A percentile compares a stretch with the other conserved stretches of the same genome.
Evolutionary conservation across 2,329 filamentous ascomycete genomes (phyloP).

Genomic region (Penicillium sp.): DNA sequence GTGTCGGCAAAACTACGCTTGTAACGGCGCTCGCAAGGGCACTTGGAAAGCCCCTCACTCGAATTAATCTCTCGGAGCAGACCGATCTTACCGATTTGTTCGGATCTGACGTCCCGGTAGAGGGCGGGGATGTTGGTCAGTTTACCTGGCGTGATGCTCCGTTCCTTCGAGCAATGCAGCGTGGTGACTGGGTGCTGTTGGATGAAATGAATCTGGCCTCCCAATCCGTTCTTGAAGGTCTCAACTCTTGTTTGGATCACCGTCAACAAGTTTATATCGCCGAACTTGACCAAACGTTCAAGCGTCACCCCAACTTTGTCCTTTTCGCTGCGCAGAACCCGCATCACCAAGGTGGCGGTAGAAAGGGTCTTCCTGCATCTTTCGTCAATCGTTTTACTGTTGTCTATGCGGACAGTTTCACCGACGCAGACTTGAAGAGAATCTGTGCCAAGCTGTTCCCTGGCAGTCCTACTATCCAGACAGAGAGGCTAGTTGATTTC

Average conservation of each 20-base stretch:
- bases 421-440: conserved; percentile 68
- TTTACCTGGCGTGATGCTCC: conserved; percentile 96
- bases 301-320: conserved; percentile 81
- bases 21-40: conserved; percentile 76
- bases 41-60: conserved; percentile 74
- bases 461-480: conserved; percentile 52
- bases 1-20: conserved; percentile 94
- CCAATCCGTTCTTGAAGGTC: conserved; percentile 89
- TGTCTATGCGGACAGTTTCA: conserved; percentile 91
- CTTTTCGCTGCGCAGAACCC: conserved; percentile 97
- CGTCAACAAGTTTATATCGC: conserved; percentile 93
- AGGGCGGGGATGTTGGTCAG: conserved; percentile 82
- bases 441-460: conserved; percentile 80
- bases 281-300: conserved; percentile 90
- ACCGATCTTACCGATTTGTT: conserved; percentile 97
- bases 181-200: conserved; percentile 89
- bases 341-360: conserved; percentile 90
- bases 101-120: conserved; percentile 90
- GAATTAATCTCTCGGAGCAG: conserved; percentile 96
- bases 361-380: conserved; percentile 88
- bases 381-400: conserved; percentile 98
- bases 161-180: conserved; percentile 94
- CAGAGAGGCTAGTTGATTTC: conserved; percentile 68
- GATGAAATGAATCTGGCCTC: conserved; percentile 99
- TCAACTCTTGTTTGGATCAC: conserved; percentile 95